Percentiles rank a stretch among this genome's conserved stretches.
Conservation (phyloP, 495 filamentous ascomycete genomes). For the Neurospora discreta region DNA sequence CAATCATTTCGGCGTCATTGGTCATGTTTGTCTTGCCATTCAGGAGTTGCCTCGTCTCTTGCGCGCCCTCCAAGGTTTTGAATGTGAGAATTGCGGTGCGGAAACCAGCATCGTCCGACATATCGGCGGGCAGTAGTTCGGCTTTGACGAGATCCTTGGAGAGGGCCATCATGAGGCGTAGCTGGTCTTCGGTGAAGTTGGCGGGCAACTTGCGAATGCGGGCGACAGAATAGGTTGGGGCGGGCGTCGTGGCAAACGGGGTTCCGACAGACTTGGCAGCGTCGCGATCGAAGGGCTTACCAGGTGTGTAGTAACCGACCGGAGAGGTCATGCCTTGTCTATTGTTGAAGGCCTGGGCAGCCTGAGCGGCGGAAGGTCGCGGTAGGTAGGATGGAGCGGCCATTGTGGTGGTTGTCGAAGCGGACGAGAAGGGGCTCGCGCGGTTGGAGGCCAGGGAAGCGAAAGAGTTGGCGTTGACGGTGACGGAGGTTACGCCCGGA, state of each 20-base stretch:
- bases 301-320: constrained; percentile 27
- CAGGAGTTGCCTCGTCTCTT: constrained; percentile 64
- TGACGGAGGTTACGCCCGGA: constrained; percentile 21
- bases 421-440: constrained; percentile 23
- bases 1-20: constrained; percentile 67
- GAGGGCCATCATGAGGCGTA: constrained; percentile 76
- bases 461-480: constrained; percentile 16
- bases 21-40: constrained; percentile 70
- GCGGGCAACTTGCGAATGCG: constrained; percentile 67
- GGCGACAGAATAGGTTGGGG: constrained; percentile 19
- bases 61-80: constrained; percentile 55
- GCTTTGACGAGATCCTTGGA: constrained; percentile 70
- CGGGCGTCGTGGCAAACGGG: constrained; percentile 36
- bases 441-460: constrained; percentile 26
- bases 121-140: constrained; percentile 56
- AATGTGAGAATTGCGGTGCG: constrained; percentile 68
- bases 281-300: constrained; percentile 30
- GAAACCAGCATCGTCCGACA: constrained; percentile 60
- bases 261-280: constrained; percentile 39
- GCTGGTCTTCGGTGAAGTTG: constrained; percentile 58
- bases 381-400: constrained; percentile 26
- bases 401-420: constrained; percentile 28
- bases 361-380: not conserved
- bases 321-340: constrained; percentile 19
- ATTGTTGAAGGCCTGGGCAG: constrained; percentile 19